These are phyloP conservation scores for Suillus weaverae DNA, from an alignment of 768 basidiomycete genomes.

Conservation along the genomic window DNA sequence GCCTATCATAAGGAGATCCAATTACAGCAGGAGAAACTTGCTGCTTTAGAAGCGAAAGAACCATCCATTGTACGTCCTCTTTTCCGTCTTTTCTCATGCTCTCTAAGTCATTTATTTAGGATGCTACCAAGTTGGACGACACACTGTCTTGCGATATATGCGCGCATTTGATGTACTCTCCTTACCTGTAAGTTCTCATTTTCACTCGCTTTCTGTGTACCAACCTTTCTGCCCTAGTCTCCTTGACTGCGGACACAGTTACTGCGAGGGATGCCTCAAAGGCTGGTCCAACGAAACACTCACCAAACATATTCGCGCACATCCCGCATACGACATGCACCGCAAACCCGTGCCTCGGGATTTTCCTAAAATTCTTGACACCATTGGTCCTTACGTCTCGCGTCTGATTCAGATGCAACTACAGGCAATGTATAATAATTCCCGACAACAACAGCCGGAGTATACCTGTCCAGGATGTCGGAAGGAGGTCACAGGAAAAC, in stretches of 20 bases:
- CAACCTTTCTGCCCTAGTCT: no score
- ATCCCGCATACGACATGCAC: slow-evolving; percentile 46
- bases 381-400: slow-evolving; percentile 8
- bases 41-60: no score
- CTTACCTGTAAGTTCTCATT: no score
- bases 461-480: slow-evolving; percentile 75
- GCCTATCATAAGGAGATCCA: neutral
- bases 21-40: neutral
- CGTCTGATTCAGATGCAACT: slow-evolving; percentile 20
- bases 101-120: slow-evolving; percentile 29
- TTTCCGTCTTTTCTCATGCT: neutral
- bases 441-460: slow-evolving; percentile 40
- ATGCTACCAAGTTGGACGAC: slow-evolving; percentile 49
- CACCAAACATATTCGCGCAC: slow-evolving; percentile 44
- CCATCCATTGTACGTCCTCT: neutral
- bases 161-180: slow-evolving; percentile 41
- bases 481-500: slow-evolving; percentile 45
- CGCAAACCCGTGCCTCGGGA: slow-evolving; percentile 22
- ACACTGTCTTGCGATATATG: slow-evolving; percentile 64
- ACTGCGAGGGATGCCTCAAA: slow-evolving; percentile 45
- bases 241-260: no score
- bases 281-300: slow-evolving; percentile 54
- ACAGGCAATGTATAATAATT: slow-evolving; percentile 20
- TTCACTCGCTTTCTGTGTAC: no score
- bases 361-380: slow-evolving; percentile 19